A percentile compares a stretch with the other conserved stretches of the same genome.
These are phyloP conservation scores for Coffea canephora DNA, from an alignment of 257 asterid species.

Conservation along the genomic window DNA sequence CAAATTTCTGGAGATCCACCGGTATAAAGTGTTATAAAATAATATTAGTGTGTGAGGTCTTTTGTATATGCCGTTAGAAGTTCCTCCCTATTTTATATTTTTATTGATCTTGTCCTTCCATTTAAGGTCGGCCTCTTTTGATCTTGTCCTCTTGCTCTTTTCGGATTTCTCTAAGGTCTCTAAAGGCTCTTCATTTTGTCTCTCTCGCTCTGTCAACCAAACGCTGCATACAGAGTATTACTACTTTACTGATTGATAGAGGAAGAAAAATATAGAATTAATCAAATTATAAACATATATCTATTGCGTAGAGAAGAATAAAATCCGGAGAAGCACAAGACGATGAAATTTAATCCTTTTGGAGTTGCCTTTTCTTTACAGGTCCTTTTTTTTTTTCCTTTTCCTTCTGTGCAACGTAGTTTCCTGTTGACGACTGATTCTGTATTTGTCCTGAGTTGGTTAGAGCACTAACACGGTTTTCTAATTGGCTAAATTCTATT, in stretches of 20 bases:
- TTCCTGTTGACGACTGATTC: no score
- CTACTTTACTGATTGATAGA: neutral
- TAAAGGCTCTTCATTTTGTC: no score
- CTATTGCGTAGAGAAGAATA: neutral
- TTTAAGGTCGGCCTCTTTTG: neutral
- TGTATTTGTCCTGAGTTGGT: no score
- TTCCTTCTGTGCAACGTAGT: no score
- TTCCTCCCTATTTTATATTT: neutral
- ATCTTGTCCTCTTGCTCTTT: neutral
- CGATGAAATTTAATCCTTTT: neutral
- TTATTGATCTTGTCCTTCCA: neutral
- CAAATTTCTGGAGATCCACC: slow-evolving; percentile 3
- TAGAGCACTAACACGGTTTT: neutral
- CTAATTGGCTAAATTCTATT: no score
- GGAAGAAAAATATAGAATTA: no score
- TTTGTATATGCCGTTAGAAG: neutral
- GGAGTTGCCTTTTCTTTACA: neutral
- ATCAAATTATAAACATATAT: neutral
- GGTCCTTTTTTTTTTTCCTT: no score
- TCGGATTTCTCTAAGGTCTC: no score
- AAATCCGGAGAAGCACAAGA: no score
- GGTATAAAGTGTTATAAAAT: neutral
- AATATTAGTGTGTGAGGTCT: neutral
- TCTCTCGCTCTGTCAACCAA: neutral
- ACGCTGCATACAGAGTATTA: neutral